Base-by-base conservation (phyloP, 2,329 filamentous ascomycete genomes). In the Xylariaceae sp. region DNA sequence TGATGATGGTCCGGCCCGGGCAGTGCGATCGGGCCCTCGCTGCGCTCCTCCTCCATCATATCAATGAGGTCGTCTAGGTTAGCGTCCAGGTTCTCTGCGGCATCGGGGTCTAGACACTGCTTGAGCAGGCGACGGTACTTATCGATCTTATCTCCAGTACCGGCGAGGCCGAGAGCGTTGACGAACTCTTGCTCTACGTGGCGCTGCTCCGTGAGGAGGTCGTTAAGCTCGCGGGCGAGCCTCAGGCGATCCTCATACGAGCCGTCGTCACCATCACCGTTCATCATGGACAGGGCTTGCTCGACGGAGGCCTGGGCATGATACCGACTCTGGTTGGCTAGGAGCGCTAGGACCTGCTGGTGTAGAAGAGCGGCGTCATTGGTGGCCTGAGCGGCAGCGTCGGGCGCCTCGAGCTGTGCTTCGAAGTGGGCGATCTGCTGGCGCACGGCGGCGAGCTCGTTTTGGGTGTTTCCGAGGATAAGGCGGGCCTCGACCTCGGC, bases 141-240 rank as follows among this genome's bases (percentile, higher is more conserved):
- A 64, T 87, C 87, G 62, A 89, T 89, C 69, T 87, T 86, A 71
- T 90, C 88, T 37, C 87, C 86, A 40, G 88, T 85, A 42, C 89
- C 89, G 10, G 89, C 86, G 60, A 86, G 81, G 44, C 83, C 84
- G 44, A 90, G 77, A 12, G 87, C 87, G 48, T 85, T 81, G 41
- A 90, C 84, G 60, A 91, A 90, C 57, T 89, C 86, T 14, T 75
- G 72, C 64, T 91, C 88, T 2, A 87, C 80, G 42, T 79, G 75
- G 47, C 82, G 79, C 65, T 89, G 85, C 65, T 89, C 84, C 3
- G 76, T 70, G 44, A 89, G 76, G 45, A 86, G 76, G 7, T 78
- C 72, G 44, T 77, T 77, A 19, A 91, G 77, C 62, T 87, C 77
- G 26, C 81, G 75, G 1, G 85, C 83, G 4, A 91, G 76, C 40